Base-by-base conservation (phyloP, 805 yeast genomes). In the Metschnikowia anglica region DNA sequence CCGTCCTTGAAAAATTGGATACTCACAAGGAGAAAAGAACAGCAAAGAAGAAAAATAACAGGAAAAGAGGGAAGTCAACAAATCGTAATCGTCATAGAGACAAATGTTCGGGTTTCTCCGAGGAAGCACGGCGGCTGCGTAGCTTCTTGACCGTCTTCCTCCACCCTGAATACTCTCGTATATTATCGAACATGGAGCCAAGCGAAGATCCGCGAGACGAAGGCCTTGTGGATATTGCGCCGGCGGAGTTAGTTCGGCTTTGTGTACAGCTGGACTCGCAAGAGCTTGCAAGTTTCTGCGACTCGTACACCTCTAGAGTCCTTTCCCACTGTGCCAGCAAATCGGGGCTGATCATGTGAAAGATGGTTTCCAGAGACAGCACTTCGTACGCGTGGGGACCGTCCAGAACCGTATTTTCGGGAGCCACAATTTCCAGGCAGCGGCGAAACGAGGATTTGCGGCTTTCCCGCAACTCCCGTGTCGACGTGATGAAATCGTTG, bases 121-220 rank as follows among this genome's bases (percentile, higher is more conserved):
- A 41, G 10, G 54, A 50, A 33, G 58, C 60, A 27, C 72, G 52
- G 36, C 73, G 53, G 24, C 63, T 49, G 37, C 57, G 60, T 40
- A 66, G 58, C 48, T 60, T 65, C 51, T 55, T 59, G 34, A 57
- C 61, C 12, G 63, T 56, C 37, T 52, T 62, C 39, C 54, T 57
- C 55, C 62, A 59, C 34, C 53, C 58, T 7, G 55, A 46, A 46
- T 53, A 55, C 36, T 63, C 69, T 49, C 57, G 59, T 31, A 64
- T 47, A 15, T 52, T 52, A 30, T 64, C 68, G 48, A 65, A 59
- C 10, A 65, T 51, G 9, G 60, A 55, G 5, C 68, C 66, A 9
- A 65, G 49, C 3, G 67, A 61, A 20, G 59, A 55, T n/a, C 67
- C 66, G n/a, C 69, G 53, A 1, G 53, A 44, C 5, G 55, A 45